phyloP scores from a whole-genome alignment of 2,329 filamentous ascomycete species.

The Botrytis fabae region DNA sequence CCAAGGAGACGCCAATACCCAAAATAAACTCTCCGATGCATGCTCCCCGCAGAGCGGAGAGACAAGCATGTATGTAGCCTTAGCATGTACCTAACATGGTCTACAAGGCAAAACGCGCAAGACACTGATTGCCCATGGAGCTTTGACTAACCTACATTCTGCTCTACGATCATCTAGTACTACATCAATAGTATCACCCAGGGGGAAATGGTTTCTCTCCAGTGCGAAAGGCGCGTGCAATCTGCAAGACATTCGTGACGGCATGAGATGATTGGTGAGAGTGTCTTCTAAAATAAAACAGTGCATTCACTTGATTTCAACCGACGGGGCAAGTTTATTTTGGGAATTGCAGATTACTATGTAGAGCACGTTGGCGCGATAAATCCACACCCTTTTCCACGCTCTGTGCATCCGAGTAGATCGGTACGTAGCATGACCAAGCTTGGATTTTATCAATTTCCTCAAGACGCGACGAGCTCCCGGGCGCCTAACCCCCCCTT shows the following conservation, averaged over 20 bases:
- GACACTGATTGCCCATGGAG: background rate
- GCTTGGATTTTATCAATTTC: background rate
- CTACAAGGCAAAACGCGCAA: background rate
- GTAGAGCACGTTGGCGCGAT: fast-evolving
- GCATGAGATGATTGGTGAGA: background rate
- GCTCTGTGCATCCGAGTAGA: fast-evolving
- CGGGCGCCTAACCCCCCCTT: background rate
- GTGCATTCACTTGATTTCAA: background rate
- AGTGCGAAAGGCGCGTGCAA: background rate
- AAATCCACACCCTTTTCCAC: background rate
- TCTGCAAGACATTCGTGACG: background rate
- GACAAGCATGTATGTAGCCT: background rate
- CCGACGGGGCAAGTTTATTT: background rate
- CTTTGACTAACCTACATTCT: background rate
- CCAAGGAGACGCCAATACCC: background rate
- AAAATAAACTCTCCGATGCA: slow-evolving; percentile 20
- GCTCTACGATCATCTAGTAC: background rate
- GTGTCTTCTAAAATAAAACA: slow-evolving; percentile 13
- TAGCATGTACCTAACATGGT: background rate
- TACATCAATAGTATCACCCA: background rate
- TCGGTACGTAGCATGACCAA: background rate
- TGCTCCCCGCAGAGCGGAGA: background rate
- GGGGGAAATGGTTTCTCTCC: background rate
- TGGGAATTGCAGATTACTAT: background rate
- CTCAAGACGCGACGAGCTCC: background rate